Conservation (phyloP, 768 basidiomycete genomes). For the Suillus variegatus region DNA sequence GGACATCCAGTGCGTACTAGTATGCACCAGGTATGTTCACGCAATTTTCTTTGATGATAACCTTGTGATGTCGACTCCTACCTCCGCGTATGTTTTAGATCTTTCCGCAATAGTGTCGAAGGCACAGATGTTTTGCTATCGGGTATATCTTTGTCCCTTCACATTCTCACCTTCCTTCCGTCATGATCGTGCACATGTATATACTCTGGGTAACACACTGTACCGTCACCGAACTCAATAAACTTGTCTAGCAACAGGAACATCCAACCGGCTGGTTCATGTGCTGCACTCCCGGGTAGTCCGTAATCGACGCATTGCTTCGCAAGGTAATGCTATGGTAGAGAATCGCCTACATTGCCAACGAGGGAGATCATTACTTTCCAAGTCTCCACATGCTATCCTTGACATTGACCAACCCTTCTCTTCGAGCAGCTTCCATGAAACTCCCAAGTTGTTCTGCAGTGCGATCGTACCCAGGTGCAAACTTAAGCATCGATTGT, state of each 20-base stretch:
- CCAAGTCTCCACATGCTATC: slow-evolving; percentile 72
- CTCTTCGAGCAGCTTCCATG: slow-evolving; percentile 78
- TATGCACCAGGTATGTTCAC: not conserved
- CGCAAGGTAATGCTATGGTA: too few relatives aligned
- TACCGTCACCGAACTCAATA: not conserved
- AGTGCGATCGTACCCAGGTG: slow-evolving; percentile 78
- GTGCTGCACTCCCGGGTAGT: not conserved
- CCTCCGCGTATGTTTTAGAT: not conserved
- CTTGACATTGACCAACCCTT: slow-evolving; percentile 69
- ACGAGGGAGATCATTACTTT: not conserved
- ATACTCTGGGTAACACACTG: not conserved
- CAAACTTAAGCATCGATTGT: slow-evolving; percentile 84
- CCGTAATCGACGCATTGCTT: too few relatives aligned
- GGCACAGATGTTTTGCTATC: not conserved
- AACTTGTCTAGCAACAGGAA: slow-evolving; percentile 2
- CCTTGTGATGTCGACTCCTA: not conserved
- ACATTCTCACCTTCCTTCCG: not conserved
- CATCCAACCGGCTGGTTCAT: not conserved
- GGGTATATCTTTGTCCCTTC: not conserved
- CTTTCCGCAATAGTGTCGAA: not conserved
- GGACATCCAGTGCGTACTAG: not conserved
- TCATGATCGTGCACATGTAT: not conserved
- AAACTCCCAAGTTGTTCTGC: slow-evolving; percentile 77
- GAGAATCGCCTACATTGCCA: too few relatives aligned
- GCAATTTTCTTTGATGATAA: not conserved